Percentiles rank a stretch among this genome's conserved stretches.
These are phyloP conservation scores for Daldinia grandis DNA, from an alignment of 495 filamentous ascomycete species.

Conservation along the genomic window DNA sequence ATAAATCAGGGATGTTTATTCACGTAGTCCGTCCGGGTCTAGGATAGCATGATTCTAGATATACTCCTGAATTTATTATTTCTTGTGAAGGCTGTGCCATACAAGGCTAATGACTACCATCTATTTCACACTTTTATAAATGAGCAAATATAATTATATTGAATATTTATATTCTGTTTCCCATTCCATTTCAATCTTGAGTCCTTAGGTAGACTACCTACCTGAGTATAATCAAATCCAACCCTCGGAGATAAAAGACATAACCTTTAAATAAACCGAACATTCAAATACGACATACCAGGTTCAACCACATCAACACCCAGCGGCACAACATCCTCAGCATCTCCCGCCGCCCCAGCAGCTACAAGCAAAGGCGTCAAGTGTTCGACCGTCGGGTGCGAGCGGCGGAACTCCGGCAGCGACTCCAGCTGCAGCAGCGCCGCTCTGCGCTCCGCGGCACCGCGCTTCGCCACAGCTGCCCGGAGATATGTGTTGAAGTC, in stretches of 20 bases:
- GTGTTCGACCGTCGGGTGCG: constrained; percentile 30
- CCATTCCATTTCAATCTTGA: no score
- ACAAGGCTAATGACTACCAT: not conserved
- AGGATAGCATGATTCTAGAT: not conserved
- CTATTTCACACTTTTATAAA: no score
- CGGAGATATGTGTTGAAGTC: constrained; percentile 24
- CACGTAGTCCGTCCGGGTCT: not conserved
- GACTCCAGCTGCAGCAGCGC: constrained; percentile 16
- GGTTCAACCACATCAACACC: constrained; percentile 32
- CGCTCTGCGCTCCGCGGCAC: constrained; percentile 2
- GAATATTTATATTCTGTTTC: no score
- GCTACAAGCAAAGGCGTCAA: constrained; percentile 34
- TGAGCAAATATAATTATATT: no score
- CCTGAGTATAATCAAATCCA: no score
- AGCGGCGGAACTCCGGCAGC: constrained; percentile 25
- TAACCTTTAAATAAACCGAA: constrained; percentile 8
- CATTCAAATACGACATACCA: constrained; percentile 39
- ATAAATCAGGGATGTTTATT: not conserved
- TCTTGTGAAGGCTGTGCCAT: not conserved
- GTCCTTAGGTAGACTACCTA: no score
- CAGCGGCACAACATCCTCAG: constrained; percentile 7
- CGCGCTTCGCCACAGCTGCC: constrained; percentile 8
- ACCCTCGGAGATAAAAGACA: no score
- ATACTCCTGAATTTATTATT: not conserved
- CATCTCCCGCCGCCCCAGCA: constrained; percentile 24